phyloP scores from a whole-genome alignment of 1,139 yeast genomes.

The Ogataea hybrid region DNA sequence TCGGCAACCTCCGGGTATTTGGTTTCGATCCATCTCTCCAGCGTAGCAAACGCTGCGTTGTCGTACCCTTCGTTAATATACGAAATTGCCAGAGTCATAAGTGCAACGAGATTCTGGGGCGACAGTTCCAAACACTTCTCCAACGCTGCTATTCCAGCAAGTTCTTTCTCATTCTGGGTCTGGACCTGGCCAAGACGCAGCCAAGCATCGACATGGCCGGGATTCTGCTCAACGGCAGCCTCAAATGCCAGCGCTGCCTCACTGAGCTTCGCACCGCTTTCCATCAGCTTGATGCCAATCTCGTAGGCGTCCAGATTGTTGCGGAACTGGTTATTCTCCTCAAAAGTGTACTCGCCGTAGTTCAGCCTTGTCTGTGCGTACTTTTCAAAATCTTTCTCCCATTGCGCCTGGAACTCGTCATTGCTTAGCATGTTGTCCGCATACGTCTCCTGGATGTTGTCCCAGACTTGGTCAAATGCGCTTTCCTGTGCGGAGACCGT shows the following conservation, averaged over 20 bases:
- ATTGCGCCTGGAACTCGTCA: slow-evolving; percentile 58
- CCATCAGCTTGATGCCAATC: slow-evolving; percentile 89
- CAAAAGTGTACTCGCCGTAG: slow-evolving; percentile 81
- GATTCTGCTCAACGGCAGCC: slow-evolving; percentile 86
- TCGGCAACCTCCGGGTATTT: slow-evolving; percentile 79
- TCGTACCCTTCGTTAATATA: slow-evolving; percentile 97
- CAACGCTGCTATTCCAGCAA: slow-evolving; percentile 87
- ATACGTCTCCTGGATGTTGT: slow-evolving; percentile 55
- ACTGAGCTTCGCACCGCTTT: slow-evolving; percentile 91
- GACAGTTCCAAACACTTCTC: slow-evolving; percentile 84
- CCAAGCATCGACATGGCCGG: slow-evolving; percentile 89
- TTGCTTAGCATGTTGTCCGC: slow-evolving; percentile 54
- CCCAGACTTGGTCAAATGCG: slow-evolving; percentile 67
- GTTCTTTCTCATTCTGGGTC: slow-evolving; percentile 94
- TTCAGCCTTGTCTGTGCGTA: slow-evolving; percentile 72
- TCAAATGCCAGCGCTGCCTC: slow-evolving; percentile 97
- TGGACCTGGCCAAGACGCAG: slow-evolving; percentile 88
- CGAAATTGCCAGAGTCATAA: slow-evolving; percentile 88
- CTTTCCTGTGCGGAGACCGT: slow-evolving; percentile 35
- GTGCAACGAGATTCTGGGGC: slow-evolving; percentile 74
- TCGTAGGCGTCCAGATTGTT: slow-evolving; percentile 83
- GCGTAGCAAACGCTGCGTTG: slow-evolving; percentile 90
- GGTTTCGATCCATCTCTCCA: slow-evolving; percentile 91
- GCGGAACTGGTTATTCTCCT: slow-evolving; percentile 65
- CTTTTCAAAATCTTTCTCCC: slow-evolving; percentile 76